Conservation (phyloP, 148 eudicot species). For the Talinum fruticosum region DNA sequence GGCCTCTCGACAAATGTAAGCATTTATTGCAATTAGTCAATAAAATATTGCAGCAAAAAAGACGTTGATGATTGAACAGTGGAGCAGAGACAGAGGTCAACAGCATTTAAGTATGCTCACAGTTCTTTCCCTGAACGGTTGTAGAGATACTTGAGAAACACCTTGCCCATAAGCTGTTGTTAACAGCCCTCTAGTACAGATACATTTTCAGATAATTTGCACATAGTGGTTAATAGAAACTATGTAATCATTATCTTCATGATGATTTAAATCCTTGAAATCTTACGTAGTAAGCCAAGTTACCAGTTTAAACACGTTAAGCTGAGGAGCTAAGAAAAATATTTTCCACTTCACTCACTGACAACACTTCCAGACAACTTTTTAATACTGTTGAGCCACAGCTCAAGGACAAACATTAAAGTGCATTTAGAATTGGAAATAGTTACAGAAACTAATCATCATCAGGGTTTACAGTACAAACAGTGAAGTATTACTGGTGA, state of each 20-base stretch:
- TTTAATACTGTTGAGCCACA: background rate
- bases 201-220: background rate
- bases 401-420: background rate
- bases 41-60: background rate
- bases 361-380: background rate
- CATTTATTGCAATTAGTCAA: background rate
- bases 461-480: background rate
- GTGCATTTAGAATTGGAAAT: background rate
- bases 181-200: background rate
- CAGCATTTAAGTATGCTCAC: background rate
- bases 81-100: background rate
- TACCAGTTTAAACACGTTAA: background rate
- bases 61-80: background rate
- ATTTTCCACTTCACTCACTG: background rate
- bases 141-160: background rate
- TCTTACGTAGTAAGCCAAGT: background rate
- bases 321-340: background rate
- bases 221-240: background rate
- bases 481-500: background rate
- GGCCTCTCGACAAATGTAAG: background rate
- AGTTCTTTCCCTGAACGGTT: background rate
- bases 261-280: background rate
- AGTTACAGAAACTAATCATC: background rate
- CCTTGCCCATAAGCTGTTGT: background rate
- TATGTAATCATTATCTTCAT: background rate